Percentiles rank a stretch among this genome's conserved stretches.
Conservation (phyloP, 345 rosid species). For the Punica granatum region DNA sequence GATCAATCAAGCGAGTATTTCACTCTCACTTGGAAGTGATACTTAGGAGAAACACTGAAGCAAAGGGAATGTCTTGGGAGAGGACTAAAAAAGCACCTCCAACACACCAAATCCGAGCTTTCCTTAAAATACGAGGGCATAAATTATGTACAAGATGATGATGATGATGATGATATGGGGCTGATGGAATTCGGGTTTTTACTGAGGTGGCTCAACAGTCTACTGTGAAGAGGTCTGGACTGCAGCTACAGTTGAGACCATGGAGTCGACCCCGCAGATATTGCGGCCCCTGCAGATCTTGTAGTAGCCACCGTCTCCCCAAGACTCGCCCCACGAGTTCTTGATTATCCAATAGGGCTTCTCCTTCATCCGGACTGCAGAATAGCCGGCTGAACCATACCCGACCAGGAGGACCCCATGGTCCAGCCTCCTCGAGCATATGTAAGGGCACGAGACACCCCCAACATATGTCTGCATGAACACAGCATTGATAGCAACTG, state of each 20-base stretch:
- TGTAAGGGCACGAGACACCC: conserved; percentile 92
- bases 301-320: conserved; percentile 94
- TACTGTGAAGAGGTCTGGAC: conserved; percentile 23
- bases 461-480: conserved; percentile 94
- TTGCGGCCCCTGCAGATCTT: conserved; percentile 90
- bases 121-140: background rate
- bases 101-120: background rate
- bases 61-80: background rate
- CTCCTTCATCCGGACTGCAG: conserved; percentile 79
- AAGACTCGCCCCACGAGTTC: conserved; percentile 90
- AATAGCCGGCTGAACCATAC: conserved; percentile 72
- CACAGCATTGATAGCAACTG: conserved; percentile 87
- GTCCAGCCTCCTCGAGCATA: conserved; percentile 72
- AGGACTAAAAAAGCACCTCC: background rate
- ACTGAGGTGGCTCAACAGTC: background rate
- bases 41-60: background rate
- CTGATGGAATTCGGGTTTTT: background rate
- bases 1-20: no score
- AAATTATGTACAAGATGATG: background rate
- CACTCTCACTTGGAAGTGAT: no score
- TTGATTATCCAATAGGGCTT: conserved; percentile 94
- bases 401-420: conserved; percentile 91
- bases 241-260: conserved; percentile 83
- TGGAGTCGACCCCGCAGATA: conserved; percentile 84
- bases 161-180: background rate